Base-by-base conservation (phyloP, 805 yeast genomes). In the Zygotorulaspora sp. region DNA sequence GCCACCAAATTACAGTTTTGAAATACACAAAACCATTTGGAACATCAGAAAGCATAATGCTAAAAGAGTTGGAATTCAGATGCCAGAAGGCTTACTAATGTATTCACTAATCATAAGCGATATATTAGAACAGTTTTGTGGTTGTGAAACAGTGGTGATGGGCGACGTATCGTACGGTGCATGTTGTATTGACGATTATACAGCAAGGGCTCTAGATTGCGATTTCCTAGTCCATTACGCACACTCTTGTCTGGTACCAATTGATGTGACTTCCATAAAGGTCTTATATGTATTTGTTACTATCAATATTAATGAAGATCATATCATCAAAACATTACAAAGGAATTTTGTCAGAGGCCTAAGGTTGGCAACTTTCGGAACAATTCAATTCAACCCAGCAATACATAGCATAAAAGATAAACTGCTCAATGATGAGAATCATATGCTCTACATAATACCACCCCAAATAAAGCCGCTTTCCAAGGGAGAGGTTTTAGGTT, bases 151-250 rank as follows among this genome's bases (percentile, higher is more conserved):
- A 0, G 69, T 92, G 1, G 92, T 90, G 2, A 92, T 92, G 98
- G 98, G 98, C 2, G 98, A 92, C 61, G 98, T 92, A 0, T 86
- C 97, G 0, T 92, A 92, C 55, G 98, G 98, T 29, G 98, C 98
- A 0, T 92, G 98, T 59, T 92, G 98, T 64, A 88, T 92, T 31
- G 98, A 92, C 59, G 98, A 92, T 57, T 92, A 72, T 57, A 89
- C 98, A 0, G 98, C 98, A 2, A 70, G 89, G 46, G 79, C 97
- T 0, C 63, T 92, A 18, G 96, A 84, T 33, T 92, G 98, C 64
- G 98, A 92, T 57, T 83, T 89, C 53, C 79, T 92, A 43, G 87
- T 90, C 10, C 98, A 92, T 63, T 92, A 92, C 62, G 98, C 98
- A 1, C 98, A 92, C 60, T 87, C 96, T 6, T 92, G 98, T 63